Evolutionary conservation across 352 stramenopile genomes (phyloP), one percentile per base, ranked within the genome.

Genomic region (Pythium dissimile): DNA sequence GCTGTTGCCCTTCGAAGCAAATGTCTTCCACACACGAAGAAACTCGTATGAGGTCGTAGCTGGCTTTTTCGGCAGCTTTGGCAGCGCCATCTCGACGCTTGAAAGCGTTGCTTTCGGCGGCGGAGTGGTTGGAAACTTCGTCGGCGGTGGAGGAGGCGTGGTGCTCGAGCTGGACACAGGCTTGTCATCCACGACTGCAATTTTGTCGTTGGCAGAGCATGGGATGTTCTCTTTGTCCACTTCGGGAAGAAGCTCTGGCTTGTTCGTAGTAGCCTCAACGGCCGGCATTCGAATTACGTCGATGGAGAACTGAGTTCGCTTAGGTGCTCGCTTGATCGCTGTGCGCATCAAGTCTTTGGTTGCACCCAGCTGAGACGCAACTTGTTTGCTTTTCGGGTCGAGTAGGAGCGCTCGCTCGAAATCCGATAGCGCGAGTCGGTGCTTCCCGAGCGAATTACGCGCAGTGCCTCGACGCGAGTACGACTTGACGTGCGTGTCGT

Each of bases 401-500:
- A 94, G 45, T 26, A 55, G 62, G 5, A 70, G 31, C 8, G 83
- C 87, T 0, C 50, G 55, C 11, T 94, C 64, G 44, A 97, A 94
- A 54, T 97, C 90, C 3, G 84, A 57, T 39, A 97, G 51, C 5
- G 90, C 92, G 3, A 92, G 63, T 31, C 77, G 71, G 56, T 96
- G 93, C 58, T 94, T 95, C 26, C 87, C 86, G 5, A 92, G 68
- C 8, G 81, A 72, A 47, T 97, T 94, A 27, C 88, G 80, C 23
- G 86, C 80, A 35, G 91, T 97, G 1, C 77, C 94, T 58, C 94
- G 70, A 15, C 91, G 80, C 1, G 72, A 72, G 31, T 84, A 81
- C 15, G 90, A 95, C 56, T 98, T 98, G 27, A 86, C 57, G 64
- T 97, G 94, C 12, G 24, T 65, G 4, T 75, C 55, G 42, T 97